phyloP scores from a whole-genome alignment of 176 grass and related monocot species.

The Avena insularis region DNA sequence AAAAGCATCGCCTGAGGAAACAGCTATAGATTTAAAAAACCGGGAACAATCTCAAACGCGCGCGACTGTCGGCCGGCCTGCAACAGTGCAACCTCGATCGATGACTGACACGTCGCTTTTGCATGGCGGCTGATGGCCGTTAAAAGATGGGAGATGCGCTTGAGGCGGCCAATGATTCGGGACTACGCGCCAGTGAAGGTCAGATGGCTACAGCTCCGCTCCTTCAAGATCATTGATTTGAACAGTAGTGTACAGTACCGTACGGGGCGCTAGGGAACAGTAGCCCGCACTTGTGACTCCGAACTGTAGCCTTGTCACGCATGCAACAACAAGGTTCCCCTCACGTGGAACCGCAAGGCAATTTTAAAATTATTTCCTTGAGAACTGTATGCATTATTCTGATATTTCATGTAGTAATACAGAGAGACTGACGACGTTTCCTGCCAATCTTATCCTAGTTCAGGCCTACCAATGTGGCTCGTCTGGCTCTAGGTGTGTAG shows the following conservation, averaged over 20 bases:
- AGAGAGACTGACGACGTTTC: background rate
- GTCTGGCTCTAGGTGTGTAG: background rate
- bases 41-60: too few species aligned
- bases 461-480: background rate
- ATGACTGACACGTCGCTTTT: background rate
- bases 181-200: background rate
- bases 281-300: background rate
- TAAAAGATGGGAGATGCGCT: background rate
- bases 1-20: background rate
- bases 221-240: background rate
- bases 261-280: background rate
- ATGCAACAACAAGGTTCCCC: background rate
- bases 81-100: background rate
- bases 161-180: conserved; percentile 21
- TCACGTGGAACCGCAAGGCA: background rate
- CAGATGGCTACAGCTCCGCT: conserved; percentile 10
- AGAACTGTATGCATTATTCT: background rate
- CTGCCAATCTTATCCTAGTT: background rate
- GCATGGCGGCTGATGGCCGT: background rate
- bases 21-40: background rate
- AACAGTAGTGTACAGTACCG: background rate
- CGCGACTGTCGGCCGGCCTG: too few species aligned
- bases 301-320: background rate
- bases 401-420: background rate
- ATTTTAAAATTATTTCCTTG: background rate